A percentile compares a stretch with the other conserved stretches of the same genome.
Conservation (phyloP, 176 grass and related monocot species). For the Themeda triandra region DNA sequence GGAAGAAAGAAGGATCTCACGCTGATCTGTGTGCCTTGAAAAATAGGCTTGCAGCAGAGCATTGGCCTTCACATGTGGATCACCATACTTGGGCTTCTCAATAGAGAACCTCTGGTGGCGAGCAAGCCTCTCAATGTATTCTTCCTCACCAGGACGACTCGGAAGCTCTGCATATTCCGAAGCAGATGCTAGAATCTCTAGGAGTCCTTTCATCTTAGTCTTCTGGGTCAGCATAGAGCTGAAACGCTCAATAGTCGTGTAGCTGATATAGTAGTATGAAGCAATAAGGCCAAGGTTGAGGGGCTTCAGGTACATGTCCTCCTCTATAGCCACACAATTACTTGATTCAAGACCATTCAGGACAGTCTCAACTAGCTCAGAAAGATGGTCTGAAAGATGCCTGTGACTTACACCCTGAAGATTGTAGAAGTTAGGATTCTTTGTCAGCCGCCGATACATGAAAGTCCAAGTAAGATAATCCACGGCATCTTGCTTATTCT, state of each 20-base stretch:
- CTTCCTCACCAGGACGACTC: constrained; percentile 79
- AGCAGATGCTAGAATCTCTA: constrained; percentile 81
- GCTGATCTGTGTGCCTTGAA: constrained; percentile 74
- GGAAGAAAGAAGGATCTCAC: constrained; percentile 79
- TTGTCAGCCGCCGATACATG: constrained; percentile 82
- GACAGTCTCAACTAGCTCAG: constrained; percentile 69
- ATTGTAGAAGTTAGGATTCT: constrained; percentile 96
- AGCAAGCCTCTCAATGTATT: constrained; percentile 76
- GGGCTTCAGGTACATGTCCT: constrained; percentile 91
- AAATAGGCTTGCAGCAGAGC: constrained; percentile 88
- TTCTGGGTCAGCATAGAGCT: constrained; percentile 78
- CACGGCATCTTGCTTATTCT: constrained; percentile 97
- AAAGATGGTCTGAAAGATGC: constrained; percentile 90
- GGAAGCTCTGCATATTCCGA: constrained; percentile 80
- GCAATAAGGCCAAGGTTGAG: constrained; percentile 95
- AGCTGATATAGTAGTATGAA: constrained; percentile 92
- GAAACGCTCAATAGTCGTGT: constrained; percentile 80
- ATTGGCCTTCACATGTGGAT: constrained; percentile 90
- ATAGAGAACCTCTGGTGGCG: constrained; percentile 87
- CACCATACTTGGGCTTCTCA: constrained; percentile 75
- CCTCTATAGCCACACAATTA: constrained; percentile 83
- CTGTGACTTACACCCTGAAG: constrained; percentile 91
- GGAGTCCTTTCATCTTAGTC: constrained; percentile 92
- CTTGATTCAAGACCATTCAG: constrained; percentile 76
- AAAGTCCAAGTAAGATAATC: constrained; percentile 98